A percentile compares a stretch with the other conserved stretches of the same genome.
Evolutionary conservation across 2,329 filamentous ascomycete species (phyloP).

Genomic region (Arthrobotrys megalospora): DNA sequence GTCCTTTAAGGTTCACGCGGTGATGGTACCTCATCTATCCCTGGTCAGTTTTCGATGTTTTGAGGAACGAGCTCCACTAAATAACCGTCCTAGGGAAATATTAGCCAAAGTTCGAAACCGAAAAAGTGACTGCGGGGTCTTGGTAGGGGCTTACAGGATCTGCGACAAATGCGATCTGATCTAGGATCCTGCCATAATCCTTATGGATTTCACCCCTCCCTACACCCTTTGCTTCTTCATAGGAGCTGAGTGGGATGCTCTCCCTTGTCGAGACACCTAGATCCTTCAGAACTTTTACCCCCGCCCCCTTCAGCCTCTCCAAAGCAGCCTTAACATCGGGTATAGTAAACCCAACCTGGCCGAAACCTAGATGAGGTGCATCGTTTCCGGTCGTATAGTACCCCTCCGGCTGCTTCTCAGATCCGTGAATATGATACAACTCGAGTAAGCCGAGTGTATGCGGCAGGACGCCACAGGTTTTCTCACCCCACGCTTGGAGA

Average conservation of each 20-base stretch:
- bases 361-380: slow-evolving; percentile 65
- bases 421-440: slow-evolving; percentile 65
- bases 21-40: too few species aligned
- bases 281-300: slow-evolving; percentile 53
- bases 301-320: slow-evolving; percentile 44
- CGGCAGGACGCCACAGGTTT: slow-evolving; percentile 34
- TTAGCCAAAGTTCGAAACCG: neutral
- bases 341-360: slow-evolving; percentile 66
- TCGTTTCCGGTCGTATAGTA: slow-evolving; percentile 65
- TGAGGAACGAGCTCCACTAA: slow-evolving; percentile 55
- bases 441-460: slow-evolving; percentile 65
- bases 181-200: slow-evolving; percentile 65
- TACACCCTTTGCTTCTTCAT: slow-evolving; percentile 54
- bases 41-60: slow-evolving; percentile 28
- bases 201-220: slow-evolving; percentile 61
- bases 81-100: slow-evolving; percentile 62
- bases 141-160: slow-evolving; percentile 63
- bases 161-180: slow-evolving; percentile 66
- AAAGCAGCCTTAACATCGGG: slow-evolving; percentile 65
- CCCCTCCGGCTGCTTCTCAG: slow-evolving; percentile 45
- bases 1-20: too few species aligned
- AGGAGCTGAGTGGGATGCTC: slow-evolving; percentile 64
- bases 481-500: slow-evolving; percentile 39
- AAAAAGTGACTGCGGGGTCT: neutral
- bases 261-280: slow-evolving; percentile 64